Evolutionary conservation across 768 basidiomycete species (phyloP).

Genomic region (Boletellus ananas): DNA sequence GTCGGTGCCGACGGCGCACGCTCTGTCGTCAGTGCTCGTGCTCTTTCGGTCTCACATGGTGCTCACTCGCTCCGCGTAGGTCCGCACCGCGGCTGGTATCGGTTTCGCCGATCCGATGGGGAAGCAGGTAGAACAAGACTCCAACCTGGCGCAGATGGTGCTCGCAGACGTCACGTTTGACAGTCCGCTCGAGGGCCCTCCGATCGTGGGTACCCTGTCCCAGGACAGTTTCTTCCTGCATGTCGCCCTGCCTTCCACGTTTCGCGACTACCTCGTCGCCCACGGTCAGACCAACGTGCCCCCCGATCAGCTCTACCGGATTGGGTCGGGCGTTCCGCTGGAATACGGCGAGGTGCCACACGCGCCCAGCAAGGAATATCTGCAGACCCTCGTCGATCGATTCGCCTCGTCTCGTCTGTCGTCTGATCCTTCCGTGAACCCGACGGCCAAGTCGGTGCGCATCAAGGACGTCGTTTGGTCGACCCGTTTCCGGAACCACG

Average conservation of each 20-base stretch:
- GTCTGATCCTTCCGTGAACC: conserved; percentile 35
- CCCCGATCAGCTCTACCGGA: conserved; percentile 32
- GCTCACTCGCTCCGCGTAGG: conserved; percentile 24
- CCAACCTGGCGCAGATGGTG: conserved; percentile 31
- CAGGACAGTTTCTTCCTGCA: conserved; percentile 13
- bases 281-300: conserved; percentile 7
- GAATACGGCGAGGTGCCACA: conserved; percentile 35
- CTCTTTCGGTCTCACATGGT: too few species aligned
- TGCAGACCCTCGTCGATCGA: conserved; percentile 42
- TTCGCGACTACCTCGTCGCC: conserved; percentile 15
- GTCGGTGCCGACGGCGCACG: conserved; percentile 50
- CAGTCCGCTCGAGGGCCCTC: background rate
- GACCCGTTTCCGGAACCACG: conserved; percentile 45
- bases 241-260: conserved; percentile 11
- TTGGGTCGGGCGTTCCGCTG: conserved; percentile 40
- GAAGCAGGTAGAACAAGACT: conserved; percentile 19
- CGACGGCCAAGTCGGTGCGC: conserved; percentile 25
- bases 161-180: conserved; percentile 21
- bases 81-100: conserved; percentile 42
- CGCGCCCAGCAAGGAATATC: conserved; percentile 39
- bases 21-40: background rate
- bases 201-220: background rate
- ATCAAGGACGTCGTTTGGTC: conserved; percentile 44
- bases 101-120: conserved; percentile 44
- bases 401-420: conserved; percentile 38